Evolutionary conservation across 805 yeast genomes (phyloP).

Genomic region (Pichia sporocuriosa): DNA sequence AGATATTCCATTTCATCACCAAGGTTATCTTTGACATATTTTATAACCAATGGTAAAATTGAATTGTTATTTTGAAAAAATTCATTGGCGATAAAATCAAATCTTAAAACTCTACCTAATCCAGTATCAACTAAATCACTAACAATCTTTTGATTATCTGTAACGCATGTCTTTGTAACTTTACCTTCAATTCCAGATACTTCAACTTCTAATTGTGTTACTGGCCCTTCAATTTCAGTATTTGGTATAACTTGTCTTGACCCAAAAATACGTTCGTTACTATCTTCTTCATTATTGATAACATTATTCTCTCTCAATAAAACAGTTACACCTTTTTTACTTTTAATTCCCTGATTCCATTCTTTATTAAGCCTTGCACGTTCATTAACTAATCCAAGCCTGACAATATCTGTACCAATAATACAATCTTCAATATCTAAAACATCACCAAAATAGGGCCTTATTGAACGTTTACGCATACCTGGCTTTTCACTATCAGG

Average conservation of each 20-base stretch:
- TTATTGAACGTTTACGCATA: slow-evolving; percentile 13
- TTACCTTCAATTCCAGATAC: slow-evolving; percentile 8
- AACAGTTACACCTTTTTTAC: slow-evolving; percentile 71
- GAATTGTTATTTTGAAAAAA: slow-evolving; percentile 95
- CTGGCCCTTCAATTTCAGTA: slow-evolving; percentile 13
- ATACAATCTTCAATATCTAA: slow-evolving; percentile 92
- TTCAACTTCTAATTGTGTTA: slow-evolving; percentile 5
- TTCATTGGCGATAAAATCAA: slow-evolving; percentile 89
- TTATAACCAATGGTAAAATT: slow-evolving; percentile 75
- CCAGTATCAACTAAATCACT: slow-evolving; percentile 65
- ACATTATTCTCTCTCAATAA: slow-evolving; percentile 74
- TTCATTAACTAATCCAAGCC: slow-evolving; percentile 67
- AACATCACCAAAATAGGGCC: slow-evolving; percentile 51
- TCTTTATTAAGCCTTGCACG: slow-evolving; percentile 45
- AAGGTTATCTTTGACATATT: slow-evolving; percentile 70
- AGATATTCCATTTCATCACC: slow-evolving; percentile 42
- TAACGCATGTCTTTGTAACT: slow-evolving; percentile 63
- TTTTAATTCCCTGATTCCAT: slow-evolving; percentile 25
- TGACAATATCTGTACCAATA: slow-evolving; percentile 77
- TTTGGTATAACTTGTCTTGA: slow-evolving; percentile 28
- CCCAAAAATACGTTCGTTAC: slow-evolving; percentile 30
- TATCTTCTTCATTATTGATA: slow-evolving; percentile 28
- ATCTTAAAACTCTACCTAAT: slow-evolving; percentile 37
- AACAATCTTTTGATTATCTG: slow-evolving; percentile 71
- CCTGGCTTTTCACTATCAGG: slow-evolving; percentile 6